Evolutionary conservation across 202 grass and related monocot genomes (phyloP).

Genomic region (Zizania palustris): DNA sequence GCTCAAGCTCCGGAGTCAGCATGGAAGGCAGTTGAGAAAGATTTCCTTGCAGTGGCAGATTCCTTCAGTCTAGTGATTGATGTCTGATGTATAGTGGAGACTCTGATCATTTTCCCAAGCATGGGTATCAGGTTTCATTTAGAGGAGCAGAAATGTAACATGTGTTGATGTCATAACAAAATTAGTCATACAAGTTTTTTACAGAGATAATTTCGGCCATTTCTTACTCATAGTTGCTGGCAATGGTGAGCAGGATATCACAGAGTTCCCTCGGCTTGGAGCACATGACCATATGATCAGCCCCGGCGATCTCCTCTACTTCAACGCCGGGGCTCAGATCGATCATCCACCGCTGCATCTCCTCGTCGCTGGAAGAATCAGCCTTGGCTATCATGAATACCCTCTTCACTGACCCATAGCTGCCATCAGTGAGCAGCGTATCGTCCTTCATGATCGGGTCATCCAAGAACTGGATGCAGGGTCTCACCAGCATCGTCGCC

Average conservation of each 20-base stretch:
- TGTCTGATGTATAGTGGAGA: slow-evolving; percentile 26
- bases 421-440: slow-evolving; percentile 38
- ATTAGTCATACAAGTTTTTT: no score
- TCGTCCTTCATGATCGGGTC: slow-evolving; percentile 40
- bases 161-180: not conserved
- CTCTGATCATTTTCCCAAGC: slow-evolving; percentile 26
- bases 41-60: slow-evolving; percentile 79
- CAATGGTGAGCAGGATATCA: slow-evolving; percentile 34
- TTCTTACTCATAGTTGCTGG: not conserved
- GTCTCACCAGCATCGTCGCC: slow-evolving; percentile 45
- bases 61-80: slow-evolving; percentile 63
- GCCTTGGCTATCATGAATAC: slow-evolving; percentile 48
- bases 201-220: not conserved
- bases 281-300: slow-evolving; percentile 57
- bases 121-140: not conserved
- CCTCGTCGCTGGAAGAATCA: slow-evolving; percentile 26
- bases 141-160: slow-evolving; percentile 23
- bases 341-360: slow-evolving; percentile 45
- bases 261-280: slow-evolving; percentile 50
- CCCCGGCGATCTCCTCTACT: slow-evolving; percentile 46
- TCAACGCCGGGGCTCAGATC: slow-evolving; percentile 41
- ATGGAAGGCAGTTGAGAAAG: slow-evolving; percentile 53
- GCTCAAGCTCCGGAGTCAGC: slow-evolving; percentile 72
- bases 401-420: slow-evolving; percentile 51
- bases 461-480: slow-evolving; percentile 37